Base-by-base conservation (phyloP, 495 filamentous ascomycete species). In the Penicillium canescens region DNA sequence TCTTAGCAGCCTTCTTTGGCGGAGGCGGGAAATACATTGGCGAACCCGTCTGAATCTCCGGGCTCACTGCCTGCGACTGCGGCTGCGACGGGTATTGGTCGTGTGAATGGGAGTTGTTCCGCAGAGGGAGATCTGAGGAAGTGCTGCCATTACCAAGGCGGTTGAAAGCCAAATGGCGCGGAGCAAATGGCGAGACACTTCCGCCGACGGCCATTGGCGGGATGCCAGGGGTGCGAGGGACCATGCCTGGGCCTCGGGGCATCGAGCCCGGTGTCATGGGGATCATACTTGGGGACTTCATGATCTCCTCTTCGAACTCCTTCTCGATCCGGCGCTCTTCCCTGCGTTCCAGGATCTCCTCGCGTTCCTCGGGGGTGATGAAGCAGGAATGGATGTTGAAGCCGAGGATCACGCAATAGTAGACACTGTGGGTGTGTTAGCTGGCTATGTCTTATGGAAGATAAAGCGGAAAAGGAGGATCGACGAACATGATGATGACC, bases 401-500 rank as follows among this genome's bases (percentile, higher is more conserved):
- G 43, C 76, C 67, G 16, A 85, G 44, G 50, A 89, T 81, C 39
- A 75, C 57, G 36, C 81, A 53, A 65, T 86, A 89, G 23, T 87
- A 57, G 10, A 75, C 45, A 28, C 86, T 80, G 13, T 41, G 7
- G n/a, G 42, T n/a, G 9, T 42, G 47, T 76, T 59, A 63, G 53
- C 28, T 42, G 3, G 28, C 33, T 14, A 44, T n/a, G 6, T 14
- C 43, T 36, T 13, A 7, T 24, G 7, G 3, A 43, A 24, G 13
- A 8, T 6, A 21, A n/a, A 1, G 42, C 18, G 14, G 26, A 40
- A 8, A 23, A 18, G 37, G 20, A 20, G 41, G 9, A 8, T 31
- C 28, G 6, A 75, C 89, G 68, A 75, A 95, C 91, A 87, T 69
- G 73, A 93, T 81, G 47, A 89, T 67, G 13, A 89, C 68, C 6